Percentiles rank a stretch among this genome's conserved stretches.
phyloP scores from a whole-genome alignment of 768 basidiomycete species.

The Lyophyllum atratum region DNA sequence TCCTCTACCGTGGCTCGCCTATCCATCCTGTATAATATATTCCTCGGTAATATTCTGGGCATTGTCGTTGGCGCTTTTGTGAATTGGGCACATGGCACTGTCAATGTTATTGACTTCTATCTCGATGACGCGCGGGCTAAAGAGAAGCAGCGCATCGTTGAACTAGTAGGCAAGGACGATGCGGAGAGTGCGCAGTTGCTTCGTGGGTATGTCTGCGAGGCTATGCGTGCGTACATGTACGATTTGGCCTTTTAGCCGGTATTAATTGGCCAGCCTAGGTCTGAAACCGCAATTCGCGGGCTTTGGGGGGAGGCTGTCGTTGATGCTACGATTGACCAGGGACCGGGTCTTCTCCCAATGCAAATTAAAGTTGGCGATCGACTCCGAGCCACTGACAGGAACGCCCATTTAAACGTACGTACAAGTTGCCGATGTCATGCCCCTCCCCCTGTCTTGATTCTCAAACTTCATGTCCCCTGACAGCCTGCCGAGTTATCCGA shows the following conservation, averaged over 20 bases:
- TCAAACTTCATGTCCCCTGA: not conserved
- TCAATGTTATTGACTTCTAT: conserved; percentile 56
- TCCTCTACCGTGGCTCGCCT: conserved; percentile 49
- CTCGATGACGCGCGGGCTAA: conserved; percentile 40
- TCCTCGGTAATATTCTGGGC: conserved; percentile 46
- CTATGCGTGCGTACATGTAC: conserved; percentile 44
- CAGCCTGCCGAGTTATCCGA: conserved; percentile 45
- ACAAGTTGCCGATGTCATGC: no score
- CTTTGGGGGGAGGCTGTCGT: conserved; percentile 39
- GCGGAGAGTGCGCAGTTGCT: conserved; percentile 35
- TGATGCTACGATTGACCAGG: conserved; percentile 37
- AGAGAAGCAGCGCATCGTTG: conserved; percentile 40
- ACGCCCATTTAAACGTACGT: conserved; percentile 44
- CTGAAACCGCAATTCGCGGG: conserved; percentile 43
- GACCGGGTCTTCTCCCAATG: conserved; percentile 32
- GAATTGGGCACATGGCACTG: conserved; percentile 49
- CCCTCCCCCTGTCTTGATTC: no score
- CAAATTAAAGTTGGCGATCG: conserved; percentile 41
- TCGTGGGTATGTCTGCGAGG: conserved; percentile 53
- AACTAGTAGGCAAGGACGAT: conserved; percentile 34
- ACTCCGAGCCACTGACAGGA: conserved; percentile 41
- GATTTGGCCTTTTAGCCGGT: not conserved
- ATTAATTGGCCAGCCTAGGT: conserved; percentile 19
- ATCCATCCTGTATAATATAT: no score
- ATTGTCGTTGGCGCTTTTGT: conserved; percentile 50